phyloP scores from a whole-genome alignment of 176 grass and related monocot species.

The Thinopyrum elongatum region DNA sequence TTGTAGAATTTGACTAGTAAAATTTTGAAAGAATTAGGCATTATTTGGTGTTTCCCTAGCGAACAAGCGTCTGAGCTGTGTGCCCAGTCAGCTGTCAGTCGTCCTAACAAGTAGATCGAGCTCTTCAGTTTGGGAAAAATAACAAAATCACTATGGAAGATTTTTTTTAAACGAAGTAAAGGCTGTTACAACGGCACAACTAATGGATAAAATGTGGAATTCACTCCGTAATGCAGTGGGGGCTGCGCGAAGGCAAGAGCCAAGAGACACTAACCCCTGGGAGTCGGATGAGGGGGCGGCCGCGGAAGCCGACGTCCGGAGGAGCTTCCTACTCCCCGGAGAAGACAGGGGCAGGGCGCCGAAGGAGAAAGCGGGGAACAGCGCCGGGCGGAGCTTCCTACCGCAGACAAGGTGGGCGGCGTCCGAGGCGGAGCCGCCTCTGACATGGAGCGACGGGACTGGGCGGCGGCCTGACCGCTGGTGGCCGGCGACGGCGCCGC shows the following conservation, averaged over 20 bases:
- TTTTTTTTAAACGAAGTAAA: too few species aligned
- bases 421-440: constrained; percentile 25
- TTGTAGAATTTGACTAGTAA: too few species aligned
- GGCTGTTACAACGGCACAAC: not conserved
- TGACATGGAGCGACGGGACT: not conserved
- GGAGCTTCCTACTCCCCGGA: not conserved
- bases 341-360: not conserved
- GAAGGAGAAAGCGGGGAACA: constrained; percentile 19
- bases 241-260: constrained; percentile 12
- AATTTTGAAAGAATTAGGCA: too few species aligned
- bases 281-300: constrained; percentile 49
- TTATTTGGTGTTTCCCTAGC: too few species aligned
- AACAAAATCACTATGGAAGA: not conserved
- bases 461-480: not conserved
- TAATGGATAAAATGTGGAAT: not conserved
- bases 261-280: constrained; percentile 55
- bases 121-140: not conserved
- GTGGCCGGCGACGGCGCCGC: constrained; percentile 13
- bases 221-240: not conserved
- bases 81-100: not conserved
- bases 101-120: not conserved
- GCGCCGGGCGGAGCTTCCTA: constrained; percentile 53
- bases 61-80: not conserved
- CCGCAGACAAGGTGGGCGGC: constrained; percentile 50
- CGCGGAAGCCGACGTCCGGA: not conserved